Conservation (phyloP, 2,329 filamentous ascomycete species). For the Sarocladiaceae sp. region DNA sequence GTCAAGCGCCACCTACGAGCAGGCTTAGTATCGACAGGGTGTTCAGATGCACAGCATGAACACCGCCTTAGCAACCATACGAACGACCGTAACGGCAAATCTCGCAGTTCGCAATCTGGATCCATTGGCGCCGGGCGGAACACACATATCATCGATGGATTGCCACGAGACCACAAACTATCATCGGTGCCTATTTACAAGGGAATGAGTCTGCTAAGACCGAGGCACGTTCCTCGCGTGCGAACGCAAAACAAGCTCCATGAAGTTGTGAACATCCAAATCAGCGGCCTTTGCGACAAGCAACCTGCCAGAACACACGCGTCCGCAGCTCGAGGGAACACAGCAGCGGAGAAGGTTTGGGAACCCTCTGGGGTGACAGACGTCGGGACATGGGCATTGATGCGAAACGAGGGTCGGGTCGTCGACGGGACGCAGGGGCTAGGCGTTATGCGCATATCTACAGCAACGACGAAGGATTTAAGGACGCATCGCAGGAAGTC, state of each 20-base stretch:
- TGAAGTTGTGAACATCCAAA: not conserved
- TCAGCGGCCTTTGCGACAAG: not conserved
- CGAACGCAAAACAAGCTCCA: not conserved
- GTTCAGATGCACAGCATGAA: not conserved
- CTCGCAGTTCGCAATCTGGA: not conserved
- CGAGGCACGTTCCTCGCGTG: not conserved
- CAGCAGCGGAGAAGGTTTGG: not conserved
- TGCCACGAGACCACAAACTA: not conserved
- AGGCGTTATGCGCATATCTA: not conserved
- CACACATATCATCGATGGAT: no score
- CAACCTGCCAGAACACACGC: not conserved
- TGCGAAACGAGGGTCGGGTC: not conserved
- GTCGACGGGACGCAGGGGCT: not conserved
- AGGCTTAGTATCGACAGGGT: not conserved
- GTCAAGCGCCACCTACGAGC: not conserved
- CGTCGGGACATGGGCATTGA: not conserved
- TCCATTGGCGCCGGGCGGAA: not conserved
- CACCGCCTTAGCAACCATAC: not conserved
- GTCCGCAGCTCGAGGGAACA: not conserved
- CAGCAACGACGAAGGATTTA: not conserved
- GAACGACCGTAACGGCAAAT: not conserved
- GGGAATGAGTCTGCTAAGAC: not conserved
- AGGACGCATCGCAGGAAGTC: not conserved
- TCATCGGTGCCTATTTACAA: not conserved
- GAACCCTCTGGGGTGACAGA: not conserved